phyloP scores from a whole-genome alignment of 768 basidiomycete genomes.

The Suillus alpinus region DNA sequence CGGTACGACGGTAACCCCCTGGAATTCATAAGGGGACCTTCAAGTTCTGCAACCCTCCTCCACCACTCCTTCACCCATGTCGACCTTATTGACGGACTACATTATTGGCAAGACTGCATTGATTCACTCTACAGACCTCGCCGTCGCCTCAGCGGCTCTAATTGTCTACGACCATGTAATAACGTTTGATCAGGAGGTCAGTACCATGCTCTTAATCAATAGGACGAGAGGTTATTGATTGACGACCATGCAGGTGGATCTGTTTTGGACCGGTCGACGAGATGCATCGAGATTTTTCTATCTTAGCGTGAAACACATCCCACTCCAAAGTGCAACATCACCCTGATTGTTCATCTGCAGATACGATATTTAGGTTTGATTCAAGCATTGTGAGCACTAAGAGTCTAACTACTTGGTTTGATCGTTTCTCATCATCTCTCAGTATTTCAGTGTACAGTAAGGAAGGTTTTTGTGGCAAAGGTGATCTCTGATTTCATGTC shows the following conservation, averaged over 20 bases:
- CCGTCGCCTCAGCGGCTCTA: constrained; percentile 1
- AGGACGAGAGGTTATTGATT: neutral
- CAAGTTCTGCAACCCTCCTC: neutral
- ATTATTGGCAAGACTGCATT: neutral
- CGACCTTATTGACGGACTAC: neutral
- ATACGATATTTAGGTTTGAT: constrained; percentile 9
- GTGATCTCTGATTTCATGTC: neutral
- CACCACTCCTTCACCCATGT: neutral
- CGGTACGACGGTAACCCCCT: neutral
- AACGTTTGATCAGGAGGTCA: constrained; percentile 10
- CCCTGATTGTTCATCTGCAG: neutral
- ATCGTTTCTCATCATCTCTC: neutral
- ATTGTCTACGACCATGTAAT: constrained; percentile 10
- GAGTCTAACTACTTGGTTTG: neutral
- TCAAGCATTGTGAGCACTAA: constrained; percentile 1
- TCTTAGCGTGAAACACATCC: constrained; percentile 5
- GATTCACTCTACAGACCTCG: neutral
- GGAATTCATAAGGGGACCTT: neutral
- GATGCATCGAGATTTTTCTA: constrained; percentile 9
- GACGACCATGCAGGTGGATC: constrained; percentile 1
- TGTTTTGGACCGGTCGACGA: constrained; percentile 8
- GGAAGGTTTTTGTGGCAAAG: neutral
- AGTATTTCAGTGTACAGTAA: neutral
- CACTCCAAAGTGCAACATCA: neutral
- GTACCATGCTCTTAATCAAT: neutral